Percentiles rank a stretch among this genome's conserved stretches.
phyloP scores from a whole-genome alignment of 129 eudicot genomes.

The Lactuca saligna region DNA sequence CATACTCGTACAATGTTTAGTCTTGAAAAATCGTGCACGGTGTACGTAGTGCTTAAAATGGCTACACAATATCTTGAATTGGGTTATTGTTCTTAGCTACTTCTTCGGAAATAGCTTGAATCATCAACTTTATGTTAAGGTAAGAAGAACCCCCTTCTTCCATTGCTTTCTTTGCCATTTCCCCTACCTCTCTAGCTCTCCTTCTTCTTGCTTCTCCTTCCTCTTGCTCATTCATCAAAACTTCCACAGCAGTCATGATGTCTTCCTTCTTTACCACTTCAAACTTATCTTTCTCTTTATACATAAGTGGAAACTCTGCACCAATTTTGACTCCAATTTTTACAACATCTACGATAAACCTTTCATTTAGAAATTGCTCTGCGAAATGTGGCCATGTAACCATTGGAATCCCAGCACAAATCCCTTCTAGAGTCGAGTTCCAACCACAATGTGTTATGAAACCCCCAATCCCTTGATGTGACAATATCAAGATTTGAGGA shows the following conservation, averaged over 20 bases:
- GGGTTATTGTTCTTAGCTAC: conserved; percentile 5
- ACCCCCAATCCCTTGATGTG: conserved; percentile 49
- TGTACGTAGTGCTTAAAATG: background rate
- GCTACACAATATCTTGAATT: background rate
- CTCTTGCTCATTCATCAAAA: conserved; percentile 28
- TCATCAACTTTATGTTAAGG: conserved; percentile 26
- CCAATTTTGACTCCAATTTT: conserved; percentile 47
- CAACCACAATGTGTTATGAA: conserved; percentile 71
- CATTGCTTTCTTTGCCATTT: conserved; percentile 45
- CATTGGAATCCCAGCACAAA: conserved; percentile 51
- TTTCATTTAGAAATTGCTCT: conserved; percentile 48
- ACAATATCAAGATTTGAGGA: conserved; percentile 51
- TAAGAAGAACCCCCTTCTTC: conserved; percentile 62
- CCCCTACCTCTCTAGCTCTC: conserved; percentile 34
- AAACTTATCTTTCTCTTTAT: conserved; percentile 25
- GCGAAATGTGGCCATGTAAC: conserved; percentile 59
- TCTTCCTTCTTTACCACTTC: conserved; percentile 27
- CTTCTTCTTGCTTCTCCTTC: conserved; percentile 42
- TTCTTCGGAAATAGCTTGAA: conserved; percentile 37
- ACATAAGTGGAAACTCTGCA: conserved; percentile 23
- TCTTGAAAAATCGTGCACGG: background rate
- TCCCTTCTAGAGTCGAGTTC: conserved; percentile 61
- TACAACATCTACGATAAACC: conserved; percentile 31
- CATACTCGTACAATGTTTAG: background rate
- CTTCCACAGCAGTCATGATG: conserved; percentile 25